Base-by-base conservation (phyloP, 305 asterid genomes). In the Solanum aculeatissimum region DNA sequence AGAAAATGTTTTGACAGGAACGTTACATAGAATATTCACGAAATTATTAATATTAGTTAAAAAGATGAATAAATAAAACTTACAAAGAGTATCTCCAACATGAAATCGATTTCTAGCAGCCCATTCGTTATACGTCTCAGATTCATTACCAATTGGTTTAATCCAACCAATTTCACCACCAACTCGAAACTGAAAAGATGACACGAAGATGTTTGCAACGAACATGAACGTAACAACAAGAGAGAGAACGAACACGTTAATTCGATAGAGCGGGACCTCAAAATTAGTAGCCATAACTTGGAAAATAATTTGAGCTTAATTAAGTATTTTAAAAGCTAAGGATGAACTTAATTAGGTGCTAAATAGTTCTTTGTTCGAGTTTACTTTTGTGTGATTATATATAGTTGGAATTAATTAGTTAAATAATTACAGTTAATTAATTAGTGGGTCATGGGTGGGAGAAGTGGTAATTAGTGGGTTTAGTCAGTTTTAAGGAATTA, bases 21-120 rank as follows among this genome's bases (percentile, higher is more conserved):
- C 16, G 8, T 62, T 55, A 55, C 12, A 4, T 55, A 7, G 9
- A 40, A 49, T 49, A 49, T 49, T 1, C 14, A 6, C 14, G 18
- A 21, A 25, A 2, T 62, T 62, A 23, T 23, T 14, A 16, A 38
- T 27, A 66, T 15, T 32, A 62, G 10, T 62, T 15, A 3, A 66
- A 68, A 69, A 69, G 25, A 21, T 3, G n/a, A 72, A 69, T 42
- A 58, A 21, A 13, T 42, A 21, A 21, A 25, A 87, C 91, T 93
- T 88, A 93, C 98, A 55, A 85, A 95, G 80, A 10, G 94, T 57
- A 63, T 95, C 98, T 42, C 96, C 93, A 80, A 95, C 86, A 79
- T 74, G 95, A 91, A 95, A 94, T 18, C 98, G 81, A 88, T 91
- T 91, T 85, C 80, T 90, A 11, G 94, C 86, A n/a, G 98, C 98